Percentiles rank a stretch among this genome's conserved stretches.
Evolutionary conservation across 768 basidiomycete genomes (phyloP).

Genomic region (Tulasnella sp.): DNA sequence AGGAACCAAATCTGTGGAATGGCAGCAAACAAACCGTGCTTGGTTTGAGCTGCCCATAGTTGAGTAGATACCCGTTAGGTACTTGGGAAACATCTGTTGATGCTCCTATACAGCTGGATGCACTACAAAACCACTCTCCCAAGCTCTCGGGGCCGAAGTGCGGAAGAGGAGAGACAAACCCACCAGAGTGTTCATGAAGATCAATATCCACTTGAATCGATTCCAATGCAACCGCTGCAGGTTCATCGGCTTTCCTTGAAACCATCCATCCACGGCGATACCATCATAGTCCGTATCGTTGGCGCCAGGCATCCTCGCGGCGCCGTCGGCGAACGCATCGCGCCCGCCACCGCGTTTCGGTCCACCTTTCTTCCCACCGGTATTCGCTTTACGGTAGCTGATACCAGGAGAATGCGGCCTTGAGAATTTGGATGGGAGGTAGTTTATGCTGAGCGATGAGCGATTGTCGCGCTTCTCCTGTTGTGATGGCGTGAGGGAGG

Average conservation of each 20-base stretch:
- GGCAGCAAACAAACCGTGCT: too few relatives aligned
- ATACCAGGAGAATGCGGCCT: constrained; percentile 31
- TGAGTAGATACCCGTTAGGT: too few relatives aligned
- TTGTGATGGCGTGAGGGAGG: not conserved
- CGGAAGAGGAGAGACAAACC: constrained; percentile 21
- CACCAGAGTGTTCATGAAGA: constrained; percentile 50
- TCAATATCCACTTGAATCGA: constrained; percentile 72
- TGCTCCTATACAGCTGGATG: too few relatives aligned
- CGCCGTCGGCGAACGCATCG: constrained; percentile 48
- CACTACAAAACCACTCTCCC: too few relatives aligned
- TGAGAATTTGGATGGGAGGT: constrained; percentile 68
- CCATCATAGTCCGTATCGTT: constrained; percentile 48
- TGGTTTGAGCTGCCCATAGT: too few relatives aligned
- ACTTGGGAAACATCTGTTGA: too few relatives aligned
- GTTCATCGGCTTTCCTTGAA: constrained; percentile 31
- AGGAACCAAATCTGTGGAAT: too few relatives aligned
- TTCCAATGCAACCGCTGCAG: constrained; percentile 56
- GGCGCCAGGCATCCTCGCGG: constrained; percentile 40
- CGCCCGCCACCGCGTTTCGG: constrained; percentile 61
- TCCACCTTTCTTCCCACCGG: constrained; percentile 30
- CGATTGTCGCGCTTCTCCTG: constrained; percentile 4
- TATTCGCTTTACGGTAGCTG: constrained; percentile 33
- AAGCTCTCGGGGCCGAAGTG: too few relatives aligned
- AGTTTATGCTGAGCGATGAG: constrained; percentile 50
- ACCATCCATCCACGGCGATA: constrained; percentile 26